phyloP scores from a whole-genome alignment of 257 asterid species.

The Fraxinus pennsylvanica region DNA sequence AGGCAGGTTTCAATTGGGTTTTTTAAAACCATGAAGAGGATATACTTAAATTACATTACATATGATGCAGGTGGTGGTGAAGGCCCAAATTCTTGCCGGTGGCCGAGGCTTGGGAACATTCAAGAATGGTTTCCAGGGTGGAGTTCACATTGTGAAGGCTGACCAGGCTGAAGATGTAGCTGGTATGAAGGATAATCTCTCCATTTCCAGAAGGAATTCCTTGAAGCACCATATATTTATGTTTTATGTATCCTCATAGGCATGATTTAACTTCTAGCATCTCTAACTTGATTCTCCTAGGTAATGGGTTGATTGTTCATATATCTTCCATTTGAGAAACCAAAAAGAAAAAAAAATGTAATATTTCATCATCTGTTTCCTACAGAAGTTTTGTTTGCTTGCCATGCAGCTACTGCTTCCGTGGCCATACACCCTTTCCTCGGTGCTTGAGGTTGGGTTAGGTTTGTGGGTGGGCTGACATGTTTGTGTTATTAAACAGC shows the following conservation, averaged over 20 bases:
- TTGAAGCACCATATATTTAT: not conserved
- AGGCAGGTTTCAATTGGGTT: no score
- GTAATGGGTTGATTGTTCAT: conserved; percentile 1
- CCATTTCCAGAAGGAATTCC: not conserved
- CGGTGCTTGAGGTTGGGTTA: conserved; percentile 11
- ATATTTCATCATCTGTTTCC: not conserved
- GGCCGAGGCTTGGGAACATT: conserved; percentile 91
- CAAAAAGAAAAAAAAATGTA: not conserved
- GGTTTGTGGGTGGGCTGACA: conserved; percentile 1
- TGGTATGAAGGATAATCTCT: conserved; percentile 41
- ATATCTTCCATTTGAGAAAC: conserved; percentile 4
- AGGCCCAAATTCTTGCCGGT: conserved; percentile 95
- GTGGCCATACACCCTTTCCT: conserved; percentile 9
- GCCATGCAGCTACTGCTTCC: conserved; percentile 1
- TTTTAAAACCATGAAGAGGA: no score
- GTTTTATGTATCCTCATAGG: conserved; percentile 6
- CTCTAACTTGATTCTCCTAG: not conserved
- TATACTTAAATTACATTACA: conserved; percentile 9
- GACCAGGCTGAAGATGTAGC: conserved; percentile 81
- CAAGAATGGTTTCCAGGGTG: conserved; percentile 88
- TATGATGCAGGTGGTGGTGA: conserved; percentile 72
- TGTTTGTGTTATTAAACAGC: conserved; percentile 11
- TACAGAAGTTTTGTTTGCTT: conserved; percentile 7
- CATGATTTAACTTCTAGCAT: conserved; percentile 12
- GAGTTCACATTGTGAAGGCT: conserved; percentile 86